phyloP scores from a whole-genome alignment of 345 rosid genomes.

The Acer saccharum region DNA sequence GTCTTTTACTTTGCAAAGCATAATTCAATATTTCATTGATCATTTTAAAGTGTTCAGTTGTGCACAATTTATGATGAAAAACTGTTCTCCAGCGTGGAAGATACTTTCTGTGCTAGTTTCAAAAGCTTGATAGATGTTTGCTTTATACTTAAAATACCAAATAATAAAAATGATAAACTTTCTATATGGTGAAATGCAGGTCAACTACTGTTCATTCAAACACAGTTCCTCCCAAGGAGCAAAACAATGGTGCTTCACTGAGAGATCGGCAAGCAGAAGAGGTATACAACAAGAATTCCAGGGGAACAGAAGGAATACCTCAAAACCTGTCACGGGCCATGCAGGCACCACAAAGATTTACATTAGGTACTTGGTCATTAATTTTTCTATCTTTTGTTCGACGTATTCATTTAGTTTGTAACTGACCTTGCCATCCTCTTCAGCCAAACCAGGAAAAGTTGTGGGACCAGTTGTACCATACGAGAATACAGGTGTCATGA shows the following conservation, averaged over 20 bases:
- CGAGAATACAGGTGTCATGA: conserved; percentile 49
- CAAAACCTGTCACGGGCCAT: conserved; percentile 41
- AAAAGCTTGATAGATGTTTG: not conserved
- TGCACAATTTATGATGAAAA: not conserved
- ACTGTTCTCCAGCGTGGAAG: not conserved
- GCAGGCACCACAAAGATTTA: conserved; percentile 63
- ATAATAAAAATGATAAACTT: not conserved
- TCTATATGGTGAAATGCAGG: conserved; percentile 40
- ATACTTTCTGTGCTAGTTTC: not conserved
- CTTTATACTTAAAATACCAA: not conserved
- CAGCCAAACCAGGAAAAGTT: conserved; percentile 70
- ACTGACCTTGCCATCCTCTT: conserved; percentile 26
- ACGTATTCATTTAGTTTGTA: not conserved
- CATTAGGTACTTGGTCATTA: conserved; percentile 42
- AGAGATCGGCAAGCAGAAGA: conserved; percentile 48
- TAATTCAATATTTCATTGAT: not conserved
- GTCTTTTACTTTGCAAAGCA: not conserved
- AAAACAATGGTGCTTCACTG: conserved; percentile 29
- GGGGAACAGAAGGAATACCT: conserved; percentile 49
- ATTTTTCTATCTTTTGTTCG: not conserved
- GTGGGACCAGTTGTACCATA: conserved; percentile 66
- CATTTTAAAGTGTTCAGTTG: not conserved
- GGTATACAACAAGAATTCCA: conserved; percentile 32
- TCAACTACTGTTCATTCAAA: conserved; percentile 84
- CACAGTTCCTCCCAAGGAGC: conserved; percentile 46